phyloP scores from a whole-genome alignment of 495 filamentous ascomycete genomes.

The Margaritispora aquatica region DNA sequence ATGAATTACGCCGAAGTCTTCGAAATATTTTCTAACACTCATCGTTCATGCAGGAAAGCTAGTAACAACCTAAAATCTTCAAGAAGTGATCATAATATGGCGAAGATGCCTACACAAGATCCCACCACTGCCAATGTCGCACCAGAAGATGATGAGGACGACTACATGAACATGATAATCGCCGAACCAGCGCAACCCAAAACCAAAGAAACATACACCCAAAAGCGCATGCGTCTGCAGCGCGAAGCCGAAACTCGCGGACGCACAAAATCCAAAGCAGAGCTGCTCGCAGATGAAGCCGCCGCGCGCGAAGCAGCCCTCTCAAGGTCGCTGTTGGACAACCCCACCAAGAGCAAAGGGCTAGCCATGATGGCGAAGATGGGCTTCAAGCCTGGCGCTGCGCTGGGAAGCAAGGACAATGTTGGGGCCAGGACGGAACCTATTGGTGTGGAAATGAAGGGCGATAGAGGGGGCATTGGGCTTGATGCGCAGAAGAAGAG shows the following conservation, averaged over 20 bases:
- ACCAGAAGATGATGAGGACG: conserved; percentile 33
- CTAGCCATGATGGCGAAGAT: conserved; percentile 96
- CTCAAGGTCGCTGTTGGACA: conserved; percentile 57
- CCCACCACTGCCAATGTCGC: neutral
- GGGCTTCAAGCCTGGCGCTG: conserved; percentile 71
- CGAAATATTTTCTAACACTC: neutral
- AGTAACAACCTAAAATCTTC: neutral
- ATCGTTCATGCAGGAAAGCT: neutral
- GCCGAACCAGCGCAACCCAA: conserved; percentile 24
- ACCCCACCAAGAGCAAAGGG: conserved; percentile 63
- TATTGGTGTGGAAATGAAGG: conserved; percentile 57
- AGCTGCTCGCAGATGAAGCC: conserved; percentile 64
- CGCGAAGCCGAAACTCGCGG: conserved; percentile 54
- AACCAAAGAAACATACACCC: conserved; percentile 47
- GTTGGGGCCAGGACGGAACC: conserved; percentile 18
- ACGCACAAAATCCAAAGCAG: conserved; percentile 71
- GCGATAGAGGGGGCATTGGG: conserved; percentile 81
- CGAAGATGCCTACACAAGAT: conserved; percentile 17
- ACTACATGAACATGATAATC: conserved; percentile 65
- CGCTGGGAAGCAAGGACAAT: conserved; percentile 53
- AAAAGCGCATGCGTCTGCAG: conserved; percentile 46
- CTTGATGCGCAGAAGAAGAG: conserved; percentile 76
- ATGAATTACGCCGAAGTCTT: neutral
- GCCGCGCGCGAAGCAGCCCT: conserved; percentile 70
- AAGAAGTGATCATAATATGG: neutral